phyloP scores from a whole-genome alignment of 495 filamentous ascomycete genomes.

The Hypoxylon rickii region DNA sequence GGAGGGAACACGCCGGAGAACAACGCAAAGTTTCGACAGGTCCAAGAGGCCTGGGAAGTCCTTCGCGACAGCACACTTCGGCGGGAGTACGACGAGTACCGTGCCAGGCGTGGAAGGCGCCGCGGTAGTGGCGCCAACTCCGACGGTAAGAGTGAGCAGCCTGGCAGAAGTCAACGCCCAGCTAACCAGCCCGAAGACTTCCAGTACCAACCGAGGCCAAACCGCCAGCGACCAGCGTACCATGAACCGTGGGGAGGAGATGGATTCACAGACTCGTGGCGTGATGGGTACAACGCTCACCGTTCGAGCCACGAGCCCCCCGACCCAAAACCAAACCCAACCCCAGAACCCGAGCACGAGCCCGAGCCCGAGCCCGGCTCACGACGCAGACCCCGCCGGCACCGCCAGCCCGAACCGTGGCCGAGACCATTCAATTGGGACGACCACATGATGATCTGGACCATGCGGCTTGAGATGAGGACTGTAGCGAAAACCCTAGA shows the following conservation, averaged over 20 bases:
- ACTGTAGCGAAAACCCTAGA: no score
- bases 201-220: slow-evolving; percentile 7
- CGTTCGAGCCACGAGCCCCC: no score
- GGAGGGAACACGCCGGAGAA: slow-evolving; percentile 22
- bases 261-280: background rate
- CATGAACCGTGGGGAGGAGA: slow-evolving; percentile 9
- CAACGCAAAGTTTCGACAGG: slow-evolving; percentile 9
- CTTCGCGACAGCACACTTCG: slow-evolving; percentile 16
- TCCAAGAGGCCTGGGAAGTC: slow-evolving; percentile 25
- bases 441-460: no score
- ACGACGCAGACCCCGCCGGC: background rate
- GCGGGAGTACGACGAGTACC: slow-evolving; percentile 17
- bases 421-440: no score
- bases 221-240: slow-evolving; percentile 3
- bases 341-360: background rate
- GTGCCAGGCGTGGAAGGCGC: no score
- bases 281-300: no score
- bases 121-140: no score
- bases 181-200: background rate
- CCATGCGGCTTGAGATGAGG: no score
- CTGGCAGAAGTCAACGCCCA: no score
- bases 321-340: background rate
- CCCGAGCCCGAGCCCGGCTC: background rate
- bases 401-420: slow-evolving; percentile 10
- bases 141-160: background rate